Conservation (phyloP, 2,329 filamentous ascomycete species). For the Curvularia lunata region DNA sequence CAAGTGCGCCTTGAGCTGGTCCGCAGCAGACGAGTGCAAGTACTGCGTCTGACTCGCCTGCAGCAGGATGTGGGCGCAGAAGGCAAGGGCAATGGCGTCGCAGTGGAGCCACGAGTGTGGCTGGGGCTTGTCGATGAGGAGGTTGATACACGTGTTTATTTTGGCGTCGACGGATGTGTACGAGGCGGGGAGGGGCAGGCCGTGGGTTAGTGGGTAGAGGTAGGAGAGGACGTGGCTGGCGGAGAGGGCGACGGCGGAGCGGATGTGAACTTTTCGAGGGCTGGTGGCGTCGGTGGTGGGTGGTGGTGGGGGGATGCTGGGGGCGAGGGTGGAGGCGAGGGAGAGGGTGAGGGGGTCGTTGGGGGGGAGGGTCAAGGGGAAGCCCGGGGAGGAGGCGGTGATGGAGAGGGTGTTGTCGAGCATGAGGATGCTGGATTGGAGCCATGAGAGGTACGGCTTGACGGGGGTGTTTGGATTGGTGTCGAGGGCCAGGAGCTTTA, state of each 20-base stretch:
- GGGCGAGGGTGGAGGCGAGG: neutral
- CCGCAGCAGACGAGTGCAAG: neutral
- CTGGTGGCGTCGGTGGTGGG: slow-evolving; percentile 17
- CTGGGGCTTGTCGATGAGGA: slow-evolving; percentile 19
- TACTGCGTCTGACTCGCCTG: neutral
- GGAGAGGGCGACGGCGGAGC: slow-evolving; percentile 16
- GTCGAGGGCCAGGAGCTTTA: slow-evolving; percentile 7
- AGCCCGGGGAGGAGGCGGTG: neutral
- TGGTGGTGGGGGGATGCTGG: slow-evolving; percentile 4
- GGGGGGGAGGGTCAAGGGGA: neutral
- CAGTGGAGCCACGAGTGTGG: slow-evolving; percentile 23
- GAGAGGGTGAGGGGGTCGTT: neutral
- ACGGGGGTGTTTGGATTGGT: neutral
- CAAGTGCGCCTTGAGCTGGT: slow-evolving; percentile 12
- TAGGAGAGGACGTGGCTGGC: slow-evolving; percentile 19
- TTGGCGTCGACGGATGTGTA: neutral
- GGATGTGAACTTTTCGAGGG: slow-evolving; percentile 19
- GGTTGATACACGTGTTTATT: neutral
- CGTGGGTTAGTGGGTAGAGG: neutral
- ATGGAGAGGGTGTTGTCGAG: slow-evolving; percentile 13
- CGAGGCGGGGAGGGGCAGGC: neutral
- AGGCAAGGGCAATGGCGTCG: slow-evolving; percentile 21
- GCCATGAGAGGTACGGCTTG: slow-evolving; percentile 5
- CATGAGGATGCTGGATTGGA: slow-evolving; percentile 21
- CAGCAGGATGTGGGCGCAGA: slow-evolving; percentile 22